phyloP scores from a whole-genome alignment of 1,139 yeast genomes.

The Magnusiomyces fungicola region DNA sequence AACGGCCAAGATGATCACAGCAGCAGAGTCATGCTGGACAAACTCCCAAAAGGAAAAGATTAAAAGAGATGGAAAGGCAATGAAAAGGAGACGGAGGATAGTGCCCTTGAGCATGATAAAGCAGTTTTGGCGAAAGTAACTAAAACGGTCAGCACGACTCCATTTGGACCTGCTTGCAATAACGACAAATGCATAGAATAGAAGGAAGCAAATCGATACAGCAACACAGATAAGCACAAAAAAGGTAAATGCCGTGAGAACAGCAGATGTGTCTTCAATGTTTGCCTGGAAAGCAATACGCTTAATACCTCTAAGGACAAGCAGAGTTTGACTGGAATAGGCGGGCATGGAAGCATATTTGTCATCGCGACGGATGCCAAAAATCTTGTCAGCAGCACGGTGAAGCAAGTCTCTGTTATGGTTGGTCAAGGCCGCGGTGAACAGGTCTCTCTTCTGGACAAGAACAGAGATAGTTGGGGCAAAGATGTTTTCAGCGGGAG shows the following conservation, averaged over 20 bases:
- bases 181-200: conserved; percentile 18
- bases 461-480: conserved; percentile 50
- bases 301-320: conserved; percentile 79
- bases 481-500: conserved; percentile 61
- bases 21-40: conserved; percentile 76
- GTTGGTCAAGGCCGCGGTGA: conserved; percentile 7
- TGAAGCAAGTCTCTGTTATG: conserved; percentile 10
- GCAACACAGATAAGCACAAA: conserved; percentile 56
- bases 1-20: conserved; percentile 72
- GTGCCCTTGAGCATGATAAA: conserved; percentile 77
- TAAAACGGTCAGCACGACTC: conserved; percentile 33
- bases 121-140: conserved; percentile 66
- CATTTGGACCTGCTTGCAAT: conserved; percentile 14
- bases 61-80: conserved; percentile 60
- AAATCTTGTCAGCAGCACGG: background rate
- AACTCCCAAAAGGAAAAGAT: conserved; percentile 87
- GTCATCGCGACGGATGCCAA: conserved; percentile 7
- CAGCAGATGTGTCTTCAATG: conserved; percentile 77
- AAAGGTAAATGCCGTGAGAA: conserved; percentile 80
- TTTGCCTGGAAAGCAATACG: conserved; percentile 82
- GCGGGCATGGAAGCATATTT: conserved; percentile 12
- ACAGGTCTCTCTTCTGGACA: conserved; percentile 51
- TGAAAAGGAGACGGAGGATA: conserved; percentile 59
- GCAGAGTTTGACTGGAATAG: conserved; percentile 21
- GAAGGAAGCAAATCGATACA: conserved; percentile 23